Evolutionary conservation across 2,329 filamentous ascomycete species (phyloP).

Genomic region (Penicillium sp.): DNA sequence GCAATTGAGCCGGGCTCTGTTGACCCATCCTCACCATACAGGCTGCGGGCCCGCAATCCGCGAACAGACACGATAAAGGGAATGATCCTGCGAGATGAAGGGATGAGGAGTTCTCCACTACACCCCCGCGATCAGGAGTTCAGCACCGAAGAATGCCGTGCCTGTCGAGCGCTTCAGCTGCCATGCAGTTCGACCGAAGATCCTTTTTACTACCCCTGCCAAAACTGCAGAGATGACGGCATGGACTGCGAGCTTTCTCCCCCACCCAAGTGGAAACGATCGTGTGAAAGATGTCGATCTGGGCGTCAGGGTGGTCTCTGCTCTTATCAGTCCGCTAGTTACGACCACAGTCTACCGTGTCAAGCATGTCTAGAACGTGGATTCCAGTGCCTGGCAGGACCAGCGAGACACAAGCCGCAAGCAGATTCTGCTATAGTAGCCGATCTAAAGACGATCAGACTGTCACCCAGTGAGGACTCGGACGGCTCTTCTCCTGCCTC

Average conservation of each 20-base stretch:
- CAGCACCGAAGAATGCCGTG: slow-evolving; percentile 27
- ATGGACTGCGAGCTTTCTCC: slow-evolving; percentile 35
- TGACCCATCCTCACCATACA: not conserved
- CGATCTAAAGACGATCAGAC: too few relatives aligned
- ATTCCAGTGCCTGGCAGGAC: slow-evolving; percentile 36
- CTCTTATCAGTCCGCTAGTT: slow-evolving; percentile 30
- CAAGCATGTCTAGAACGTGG: slow-evolving; percentile 25
- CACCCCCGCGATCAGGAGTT: not conserved
- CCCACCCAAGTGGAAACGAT: slow-evolving; percentile 28
- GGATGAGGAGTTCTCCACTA: not conserved
- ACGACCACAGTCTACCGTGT: slow-evolving; percentile 27
- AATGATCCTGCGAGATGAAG: not conserved
- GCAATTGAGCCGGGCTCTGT: not conserved
- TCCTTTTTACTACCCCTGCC: slow-evolving; percentile 35
- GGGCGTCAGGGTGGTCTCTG: slow-evolving; percentile 21
- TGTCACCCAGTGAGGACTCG: too few relatives aligned
- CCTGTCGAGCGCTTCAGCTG: slow-evolving; percentile 26
- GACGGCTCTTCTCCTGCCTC: too few relatives aligned
- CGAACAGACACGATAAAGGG: not conserved
- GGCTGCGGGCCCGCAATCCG: not conserved
- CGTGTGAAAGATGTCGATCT: slow-evolving; percentile 32
- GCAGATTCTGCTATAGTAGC: too few relatives aligned
- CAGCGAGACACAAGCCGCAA: too few relatives aligned
- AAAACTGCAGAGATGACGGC: slow-evolving; percentile 26
- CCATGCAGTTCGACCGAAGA: slow-evolving; percentile 34